A percentile compares a stretch with the other conserved stretches of the same genome.
These are phyloP conservation scores for Suhomyces canberraensis DNA, from an alignment of 805 yeast genomes.

Conservation along the genomic window DNA sequence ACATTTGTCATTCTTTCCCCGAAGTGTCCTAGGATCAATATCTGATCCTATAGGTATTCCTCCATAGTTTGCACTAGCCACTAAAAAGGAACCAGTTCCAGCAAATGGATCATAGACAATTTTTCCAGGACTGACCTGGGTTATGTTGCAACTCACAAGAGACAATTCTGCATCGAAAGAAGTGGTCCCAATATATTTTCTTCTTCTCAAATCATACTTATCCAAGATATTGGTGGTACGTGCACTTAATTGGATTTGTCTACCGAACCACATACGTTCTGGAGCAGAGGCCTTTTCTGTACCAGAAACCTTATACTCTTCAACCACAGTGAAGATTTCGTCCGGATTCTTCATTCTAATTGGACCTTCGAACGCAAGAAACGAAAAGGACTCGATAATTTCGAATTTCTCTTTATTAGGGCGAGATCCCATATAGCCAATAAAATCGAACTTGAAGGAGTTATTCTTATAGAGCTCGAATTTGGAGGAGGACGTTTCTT, in stretches of 20 bases:
- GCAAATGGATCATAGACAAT: constrained; percentile 91
- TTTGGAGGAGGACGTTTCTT: constrained; percentile 27
- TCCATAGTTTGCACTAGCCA: constrained; percentile 84
- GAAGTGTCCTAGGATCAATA: constrained; percentile 76
- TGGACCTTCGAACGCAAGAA: constrained; percentile 70
- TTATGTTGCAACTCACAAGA: constrained; percentile 82
- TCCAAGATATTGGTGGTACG: constrained; percentile 67
- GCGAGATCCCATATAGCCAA: constrained; percentile 70
- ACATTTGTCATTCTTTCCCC: constrained; percentile 59
- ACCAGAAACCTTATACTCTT: constrained; percentile 57
- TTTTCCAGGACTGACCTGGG: constrained; percentile 62
- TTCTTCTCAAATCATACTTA: constrained; percentile 70
- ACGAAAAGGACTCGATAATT: constrained; percentile 69
- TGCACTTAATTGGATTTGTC: constrained; percentile 61
- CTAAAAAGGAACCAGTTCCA: constrained; percentile 93
- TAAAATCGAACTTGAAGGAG: constrained; percentile 78
- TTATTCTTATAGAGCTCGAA: constrained; percentile 38
- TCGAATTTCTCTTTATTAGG: constrained; percentile 48
- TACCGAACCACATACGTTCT: constrained; percentile 65
- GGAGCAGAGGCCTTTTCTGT: constrained; percentile 51
- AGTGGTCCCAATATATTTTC: constrained; percentile 92
- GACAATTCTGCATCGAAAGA: constrained; percentile 95
- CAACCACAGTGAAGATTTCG: constrained; percentile 65
- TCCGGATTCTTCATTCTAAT: constrained; percentile 78
- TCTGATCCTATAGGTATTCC: constrained; percentile 84